Evolutionary conservation across 352 stramenopile genomes (phyloP), one percentile per base, ranked within the genome.

Genomic region (Pilasporangium apinafurcum): DNA sequence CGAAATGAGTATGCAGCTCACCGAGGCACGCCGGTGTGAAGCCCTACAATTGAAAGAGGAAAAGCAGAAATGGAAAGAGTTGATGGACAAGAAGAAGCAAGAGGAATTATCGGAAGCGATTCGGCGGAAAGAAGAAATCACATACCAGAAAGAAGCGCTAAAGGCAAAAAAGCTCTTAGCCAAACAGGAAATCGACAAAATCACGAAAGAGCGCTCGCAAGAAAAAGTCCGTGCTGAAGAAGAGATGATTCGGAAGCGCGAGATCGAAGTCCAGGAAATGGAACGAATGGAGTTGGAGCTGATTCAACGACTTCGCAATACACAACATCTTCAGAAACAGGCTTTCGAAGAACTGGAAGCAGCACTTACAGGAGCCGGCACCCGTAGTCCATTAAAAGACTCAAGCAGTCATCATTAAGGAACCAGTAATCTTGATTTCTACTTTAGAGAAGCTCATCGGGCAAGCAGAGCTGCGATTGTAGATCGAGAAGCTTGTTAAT

Each of bases 321-420:
- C 78, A 25, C 78, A 93, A 56, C 76, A 91, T 37, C 33, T 93
- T 22, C 81, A 93, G 49, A 89, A 90, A 44, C 73, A 92, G 44
- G 81, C 78, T 0, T 90, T 90, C 32, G 74, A 92, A 37, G 78
- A 92, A 40, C 71, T 92, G 18, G 81, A 92, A 62, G 70, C 73
- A 16, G 81, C 78, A 1, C 59, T 92, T 24, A 83, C 56, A 13
- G 76, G 73, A 34, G 42, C 49, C 4, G 48, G 59, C 5, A 18
- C 51, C 14, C 28, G 51, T 38, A 73, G 49, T 29, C 53, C 59
- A 9, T 37, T 45, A n/a, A 68, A 72, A 33, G 62, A 60, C 8
- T 27, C 38, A 20, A 31, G 53, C 12, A 65, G 56, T 35, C 46
- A 53, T 3, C 40, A 59, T 12, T 46, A 38, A 36, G 20, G 38